Conservation (phyloP, 2,329 filamentous ascomycete genomes). For the Sclerotiophoma versabilis region DNA sequence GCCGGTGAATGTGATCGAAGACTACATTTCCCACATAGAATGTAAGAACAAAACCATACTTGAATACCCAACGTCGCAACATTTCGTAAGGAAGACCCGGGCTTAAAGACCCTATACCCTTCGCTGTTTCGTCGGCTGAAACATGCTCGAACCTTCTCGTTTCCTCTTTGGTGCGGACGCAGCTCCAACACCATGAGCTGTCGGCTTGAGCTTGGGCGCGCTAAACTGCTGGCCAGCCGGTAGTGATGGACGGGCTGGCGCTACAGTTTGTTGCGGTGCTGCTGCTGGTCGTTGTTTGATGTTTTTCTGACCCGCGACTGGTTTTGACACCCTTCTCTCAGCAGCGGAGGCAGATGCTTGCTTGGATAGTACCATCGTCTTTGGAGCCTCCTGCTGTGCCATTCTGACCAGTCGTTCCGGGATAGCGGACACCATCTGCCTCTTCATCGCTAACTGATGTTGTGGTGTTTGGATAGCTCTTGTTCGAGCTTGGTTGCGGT, state of each 20-base stretch:
- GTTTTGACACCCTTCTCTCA: slow-evolving; percentile 11
- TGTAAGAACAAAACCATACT: too few relatives aligned
- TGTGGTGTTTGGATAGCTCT: slow-evolving; percentile 38
- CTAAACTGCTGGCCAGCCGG: slow-evolving; percentile 40
- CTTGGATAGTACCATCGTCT: slow-evolving; percentile 36
- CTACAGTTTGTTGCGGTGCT: slow-evolving; percentile 19
- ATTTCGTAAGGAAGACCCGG: too few relatives aligned
- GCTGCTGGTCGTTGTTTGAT: slow-evolving; percentile 34
- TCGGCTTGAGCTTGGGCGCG: slow-evolving; percentile 34
- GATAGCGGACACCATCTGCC: slow-evolving; percentile 32
- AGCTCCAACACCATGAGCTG: slow-evolving; percentile 18
- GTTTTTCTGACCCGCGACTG: slow-evolving; percentile 21
- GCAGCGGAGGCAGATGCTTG: slow-evolving; percentile 34
- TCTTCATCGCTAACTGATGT: slow-evolving; percentile 37
- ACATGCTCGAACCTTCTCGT: slow-evolving; percentile 29
- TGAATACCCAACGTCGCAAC: too few relatives aligned
- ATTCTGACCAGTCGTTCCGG: slow-evolving; percentile 43
- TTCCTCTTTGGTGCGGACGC: slow-evolving; percentile 26
- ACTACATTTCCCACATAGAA: too few relatives aligned
- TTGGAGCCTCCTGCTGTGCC: slow-evolving; percentile 35
- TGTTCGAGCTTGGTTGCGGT: slow-evolving; percentile 42
- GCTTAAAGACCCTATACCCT: not conserved
- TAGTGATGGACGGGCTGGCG: slow-evolving; percentile 31
- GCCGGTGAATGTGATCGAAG: too few relatives aligned
- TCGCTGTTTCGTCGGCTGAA: slow-evolving; percentile 20